Percentiles rank a stretch among this genome's conserved stretches.
Conservation (phyloP, 306 rosid species). For the Senna siamea region DNA sequence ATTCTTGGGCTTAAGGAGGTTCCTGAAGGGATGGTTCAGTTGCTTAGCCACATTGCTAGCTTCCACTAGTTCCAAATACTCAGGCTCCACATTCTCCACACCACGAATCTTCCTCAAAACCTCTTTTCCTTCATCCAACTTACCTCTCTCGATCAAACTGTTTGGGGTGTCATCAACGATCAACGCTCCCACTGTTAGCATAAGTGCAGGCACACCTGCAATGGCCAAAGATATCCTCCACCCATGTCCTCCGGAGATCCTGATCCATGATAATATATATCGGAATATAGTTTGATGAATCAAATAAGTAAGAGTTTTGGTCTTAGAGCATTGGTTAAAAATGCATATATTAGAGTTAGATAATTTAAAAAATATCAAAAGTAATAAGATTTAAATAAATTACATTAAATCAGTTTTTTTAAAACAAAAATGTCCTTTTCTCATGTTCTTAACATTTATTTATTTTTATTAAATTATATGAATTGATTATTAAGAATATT, state of each 20-base stretch:
- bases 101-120: slow-evolving; percentile 65
- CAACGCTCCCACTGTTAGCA: slow-evolving; percentile 50
- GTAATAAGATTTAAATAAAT: too few relatives aligned
- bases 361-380: too few relatives aligned
- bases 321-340: too few relatives aligned
- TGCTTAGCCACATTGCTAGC: slow-evolving; percentile 55
- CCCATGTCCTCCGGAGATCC: slow-evolving; percentile 61
- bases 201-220: slow-evolving; percentile 55
- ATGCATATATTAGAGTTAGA: too few relatives aligned
- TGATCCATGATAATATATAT: too few relatives aligned
- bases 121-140: slow-evolving; percentile 49
- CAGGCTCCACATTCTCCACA: slow-evolving; percentile 52
- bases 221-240: slow-evolving; percentile 71
- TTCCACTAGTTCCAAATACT: slow-evolving; percentile 52
- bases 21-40: slow-evolving; percentile 49
- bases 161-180: slow-evolving; percentile 59
- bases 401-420: too few relatives aligned
- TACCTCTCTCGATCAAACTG: slow-evolving; percentile 62
- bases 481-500: too few relatives aligned
- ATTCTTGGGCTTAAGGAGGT: slow-evolving; percentile 48
- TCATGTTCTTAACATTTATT: too few relatives aligned
- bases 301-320: too few relatives aligned
- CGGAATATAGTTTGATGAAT: too few relatives aligned
- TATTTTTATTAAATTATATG: too few relatives aligned
- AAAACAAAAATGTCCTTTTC: too few relatives aligned